These are phyloP conservation scores for Acanthamoeba culbertsoni DNA, from an alignment of 208 protist species.

Conservation along the genomic window DNA sequence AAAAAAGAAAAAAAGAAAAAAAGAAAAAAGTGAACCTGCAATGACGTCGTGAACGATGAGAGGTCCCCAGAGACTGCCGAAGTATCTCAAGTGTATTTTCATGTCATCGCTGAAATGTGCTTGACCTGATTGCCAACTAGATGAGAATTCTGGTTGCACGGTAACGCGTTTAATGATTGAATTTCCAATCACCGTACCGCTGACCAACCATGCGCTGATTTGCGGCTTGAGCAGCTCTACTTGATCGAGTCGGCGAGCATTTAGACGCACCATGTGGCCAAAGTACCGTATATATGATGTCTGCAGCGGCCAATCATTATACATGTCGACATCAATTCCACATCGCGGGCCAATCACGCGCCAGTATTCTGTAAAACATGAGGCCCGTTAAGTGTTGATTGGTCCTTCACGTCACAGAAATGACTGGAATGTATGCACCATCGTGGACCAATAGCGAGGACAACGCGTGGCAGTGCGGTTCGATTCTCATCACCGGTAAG, in stretches of 20 bases:
- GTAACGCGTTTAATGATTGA: background rate
- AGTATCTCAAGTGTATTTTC: background rate
- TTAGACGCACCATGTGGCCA: background rate
- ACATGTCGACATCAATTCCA: background rate
- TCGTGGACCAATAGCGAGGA: background rate
- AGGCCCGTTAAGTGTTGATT: no score
- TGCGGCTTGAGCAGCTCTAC: background rate
- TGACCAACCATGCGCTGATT: background rate
- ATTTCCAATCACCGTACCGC: background rate
- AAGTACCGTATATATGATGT: background rate
- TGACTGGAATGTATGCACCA: background rate
- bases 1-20: no score
- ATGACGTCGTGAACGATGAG: conserved; percentile 25
- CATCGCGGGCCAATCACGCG: background rate
- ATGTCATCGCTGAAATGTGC: background rate
- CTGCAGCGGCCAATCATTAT: background rate
- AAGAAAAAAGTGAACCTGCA: background rate
- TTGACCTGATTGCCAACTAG: no score
- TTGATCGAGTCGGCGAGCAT: background rate
- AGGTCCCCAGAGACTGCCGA: background rate
- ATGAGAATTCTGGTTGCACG: no score
- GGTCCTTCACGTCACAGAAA: no score
- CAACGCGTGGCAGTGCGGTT: background rate
- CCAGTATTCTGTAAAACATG: conserved; percentile 7
- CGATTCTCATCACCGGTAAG: background rate